Evolutionary conservation across 257 asterid genomes (phyloP), one percentile per base, ranked within the genome.

Genomic region (Sherardia arvensis): DNA sequence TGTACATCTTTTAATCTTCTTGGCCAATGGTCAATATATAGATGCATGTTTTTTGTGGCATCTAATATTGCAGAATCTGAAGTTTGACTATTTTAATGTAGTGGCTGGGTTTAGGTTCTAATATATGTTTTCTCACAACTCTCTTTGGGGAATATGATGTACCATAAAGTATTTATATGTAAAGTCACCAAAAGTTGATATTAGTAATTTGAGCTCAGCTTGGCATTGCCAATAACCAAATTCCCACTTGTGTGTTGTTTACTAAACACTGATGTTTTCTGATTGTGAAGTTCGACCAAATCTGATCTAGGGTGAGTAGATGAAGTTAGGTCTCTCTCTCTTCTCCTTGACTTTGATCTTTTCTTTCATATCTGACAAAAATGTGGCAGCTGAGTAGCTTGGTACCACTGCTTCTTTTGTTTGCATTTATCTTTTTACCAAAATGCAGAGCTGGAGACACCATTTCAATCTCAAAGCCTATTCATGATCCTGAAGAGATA

Each of bases 401-500:
- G 6, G 32, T 27, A 8, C 62, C 40, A 10, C 36, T 54, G 48
- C 57, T 57, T 57, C 21, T 18, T 21, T 21, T 62, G 21, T 36
- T 69, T 27, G 58, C 25, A 34, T 54, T 70, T 20, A 20, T 30
- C 28, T 66, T 20, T 29, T 12, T 26, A 8, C 11, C 4, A 54
- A 12, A 23, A 22, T 66, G 71, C 57, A 11, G 40, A 9, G 40
- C 69, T 15, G 30, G 1, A 26, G 81, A 70, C 45, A 74, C 66
- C 26, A 75, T 80, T 61, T 69, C 68, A 8, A 22, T 49, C 20
- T 17, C 32, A 20, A 8, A 67, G 66, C 53, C 65, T 1, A 17
- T 78, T 25, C 47, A 55, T 47, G 81, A 70, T 12, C 69, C 79
- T 17, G 76, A 72, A 25, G 65, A 69, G 48, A 64, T 80, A 40